phyloP scores from a whole-genome alignment of 768 basidiomycete genomes.

The Boletus bicolor region DNA sequence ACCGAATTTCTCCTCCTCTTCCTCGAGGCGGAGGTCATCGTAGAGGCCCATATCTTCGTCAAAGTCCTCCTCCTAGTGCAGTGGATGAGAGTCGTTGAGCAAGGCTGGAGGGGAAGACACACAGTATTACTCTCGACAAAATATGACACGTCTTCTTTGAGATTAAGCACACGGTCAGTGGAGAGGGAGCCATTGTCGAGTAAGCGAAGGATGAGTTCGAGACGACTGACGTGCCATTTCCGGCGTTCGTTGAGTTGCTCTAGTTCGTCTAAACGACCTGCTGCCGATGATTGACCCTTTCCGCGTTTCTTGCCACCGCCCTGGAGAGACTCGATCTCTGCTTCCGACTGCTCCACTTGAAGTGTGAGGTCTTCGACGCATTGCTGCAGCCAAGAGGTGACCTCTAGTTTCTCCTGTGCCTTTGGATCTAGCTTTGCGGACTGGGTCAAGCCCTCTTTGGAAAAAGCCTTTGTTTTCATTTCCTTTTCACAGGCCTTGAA shows the following conservation, averaged over 20 bases:
- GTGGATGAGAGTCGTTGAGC: conserved; percentile 17
- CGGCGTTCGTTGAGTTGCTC: conserved; percentile 89
- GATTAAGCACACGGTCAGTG: conserved; percentile 71
- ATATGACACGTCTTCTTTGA: conserved; percentile 94
- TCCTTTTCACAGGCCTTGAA: conserved; percentile 99
- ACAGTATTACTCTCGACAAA: conserved; percentile 96
- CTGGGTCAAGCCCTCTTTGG: conserved; percentile 95
- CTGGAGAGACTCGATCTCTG: conserved; percentile 87
- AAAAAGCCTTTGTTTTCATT: conserved; percentile 99
- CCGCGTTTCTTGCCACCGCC: conserved; percentile 82
- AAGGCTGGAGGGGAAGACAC: conserved; percentile 34
- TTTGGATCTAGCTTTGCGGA: conserved; percentile 94
- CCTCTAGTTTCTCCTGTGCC: conserved; percentile 93
- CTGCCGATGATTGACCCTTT: conserved; percentile 59
- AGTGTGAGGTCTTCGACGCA: conserved; percentile 90
- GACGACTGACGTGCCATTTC: conserved; percentile 89
- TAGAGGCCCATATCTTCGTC: conserved; percentile 98
- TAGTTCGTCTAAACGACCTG: conserved; percentile 77
- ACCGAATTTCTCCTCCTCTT: conserved; percentile 93
- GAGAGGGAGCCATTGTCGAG: conserved; percentile 90
- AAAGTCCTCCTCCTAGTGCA: conserved; percentile 86
- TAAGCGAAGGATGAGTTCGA: conserved; percentile 90
- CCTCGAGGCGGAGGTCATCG: conserved; percentile 95
- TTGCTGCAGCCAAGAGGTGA: conserved; percentile 79
- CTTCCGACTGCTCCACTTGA: conserved; percentile 92